Evolutionary conservation across 495 filamentous ascomycete genomes (phyloP), one percentile per base, ranked within the genome.

Genomic region (Trichoderma erinaceum): DNA sequence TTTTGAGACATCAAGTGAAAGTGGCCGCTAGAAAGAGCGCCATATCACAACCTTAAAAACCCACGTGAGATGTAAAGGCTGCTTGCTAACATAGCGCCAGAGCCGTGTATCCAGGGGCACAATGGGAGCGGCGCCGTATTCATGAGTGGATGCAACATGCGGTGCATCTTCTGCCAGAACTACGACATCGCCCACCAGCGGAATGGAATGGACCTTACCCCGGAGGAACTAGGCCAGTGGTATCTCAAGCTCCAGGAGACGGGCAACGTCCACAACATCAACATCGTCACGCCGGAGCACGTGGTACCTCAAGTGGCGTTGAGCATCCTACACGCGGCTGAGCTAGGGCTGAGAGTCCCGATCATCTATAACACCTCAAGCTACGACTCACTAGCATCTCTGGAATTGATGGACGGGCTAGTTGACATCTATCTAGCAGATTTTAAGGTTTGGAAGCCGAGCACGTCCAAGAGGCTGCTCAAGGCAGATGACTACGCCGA

Each of bases 111-210:
- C 44, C 89, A 92, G 74, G 90, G 90, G 23, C 87, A 88, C 71
- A 82, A 89, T 73, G 90, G 90, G 12, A 88, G 84, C 68, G 90
- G 90, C 50, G 82, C 86, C 10, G 89, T 92, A 64, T 93, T 92
- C 80, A 92, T 92, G 73, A 77, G 73, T 10, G 73, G 74, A 16
- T 68, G 63, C 41, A 69, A 69, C 32, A 64, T 66, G 35, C 63
- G 68, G 18, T 92, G 90, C 74, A 88, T 91, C 0, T 93, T 93
- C 73, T 94, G 90, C 75, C 90, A 93, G 74, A 93, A 93, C 77
- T 84, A 92, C 75, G 90, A 91, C 63, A 93, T 93, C 46, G 83
- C 89, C 1, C 90, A 93, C 69, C 84, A 87, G 72, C 80, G 86
- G 10, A 90, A 89, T 64, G 90, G 90, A 4, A 86, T 87, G 70